These are phyloP conservation scores for Aspergillus kassunensis DNA, from an alignment of 495 filamentous ascomycete species.

Conservation along the genomic window DNA sequence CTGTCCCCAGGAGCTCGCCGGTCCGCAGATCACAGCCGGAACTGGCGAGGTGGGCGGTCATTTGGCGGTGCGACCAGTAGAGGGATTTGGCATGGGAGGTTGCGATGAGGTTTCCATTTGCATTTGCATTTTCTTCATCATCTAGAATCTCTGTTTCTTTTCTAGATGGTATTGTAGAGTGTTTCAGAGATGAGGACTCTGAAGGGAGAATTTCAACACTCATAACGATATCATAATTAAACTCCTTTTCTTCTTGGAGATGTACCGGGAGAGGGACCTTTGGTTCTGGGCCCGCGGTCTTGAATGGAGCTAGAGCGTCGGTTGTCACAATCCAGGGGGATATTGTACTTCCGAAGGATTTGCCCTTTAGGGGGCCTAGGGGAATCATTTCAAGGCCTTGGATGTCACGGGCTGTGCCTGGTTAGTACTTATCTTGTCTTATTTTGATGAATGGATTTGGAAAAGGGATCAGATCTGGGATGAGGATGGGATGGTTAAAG, in stretches of 20 bases:
- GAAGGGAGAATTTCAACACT: slow-evolving; percentile 45
- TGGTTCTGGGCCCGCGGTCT: slow-evolving; percentile 48
- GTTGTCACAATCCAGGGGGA: slow-evolving; percentile 78
- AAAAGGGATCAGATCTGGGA: neutral
- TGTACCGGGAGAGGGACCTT: slow-evolving; percentile 56
- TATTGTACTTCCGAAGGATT: slow-evolving; percentile 80
- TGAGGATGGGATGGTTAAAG: neutral
- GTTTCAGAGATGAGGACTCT: neutral
- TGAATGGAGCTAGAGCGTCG: slow-evolving; percentile 68
- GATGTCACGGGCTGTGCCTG: slow-evolving; percentile 37
- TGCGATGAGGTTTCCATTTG: slow-evolving; percentile 34
- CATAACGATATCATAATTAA: slow-evolving; percentile 64
- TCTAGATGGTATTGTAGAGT: neutral
- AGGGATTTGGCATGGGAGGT: slow-evolving; percentile 48
- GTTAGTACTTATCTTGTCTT: too few species aligned
- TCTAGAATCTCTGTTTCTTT: neutral
- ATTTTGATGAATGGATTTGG: too few species aligned
- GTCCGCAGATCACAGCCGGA: slow-evolving; percentile 69
- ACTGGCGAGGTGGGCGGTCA: slow-evolving; percentile 78
- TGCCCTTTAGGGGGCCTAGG: slow-evolving; percentile 49
- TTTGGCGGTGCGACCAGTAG: slow-evolving; percentile 80
- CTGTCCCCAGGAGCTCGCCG: slow-evolving; percentile 77
- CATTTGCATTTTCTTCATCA: too few species aligned
- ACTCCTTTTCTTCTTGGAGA: slow-evolving; percentile 54
- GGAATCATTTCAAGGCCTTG: slow-evolving; percentile 35